phyloP scores from a whole-genome alignment of 208 protist species.

The Balamuthia mandrillaris region DNA sequence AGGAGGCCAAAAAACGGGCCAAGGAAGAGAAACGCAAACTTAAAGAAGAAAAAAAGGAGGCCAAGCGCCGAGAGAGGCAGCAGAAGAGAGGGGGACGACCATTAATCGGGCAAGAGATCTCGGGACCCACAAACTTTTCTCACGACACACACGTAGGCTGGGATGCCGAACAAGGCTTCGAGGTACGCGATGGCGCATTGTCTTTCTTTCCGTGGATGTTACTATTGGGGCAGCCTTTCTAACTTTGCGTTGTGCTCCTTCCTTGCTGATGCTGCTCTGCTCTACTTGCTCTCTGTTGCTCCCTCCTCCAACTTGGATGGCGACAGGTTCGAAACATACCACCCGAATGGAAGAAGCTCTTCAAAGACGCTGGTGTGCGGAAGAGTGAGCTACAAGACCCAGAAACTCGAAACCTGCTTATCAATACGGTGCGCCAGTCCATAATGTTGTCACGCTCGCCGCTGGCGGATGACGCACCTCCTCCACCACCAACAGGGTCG shows the following conservation, averaged over 20 bases:
- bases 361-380: constrained; percentile 56
- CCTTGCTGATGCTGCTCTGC: neutral
- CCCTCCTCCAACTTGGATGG: neutral
- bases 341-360: constrained; percentile 54
- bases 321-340: constrained; percentile 42
- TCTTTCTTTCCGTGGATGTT: no score
- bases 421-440: constrained; percentile 11
- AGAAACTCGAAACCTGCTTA: neutral
- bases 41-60: no score
- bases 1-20: constrained; percentile 8
- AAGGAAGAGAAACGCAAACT: neutral
- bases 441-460: no score
- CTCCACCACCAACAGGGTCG: neutral
- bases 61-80: no score
- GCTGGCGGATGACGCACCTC: no score
- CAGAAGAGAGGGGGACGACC: neutral
- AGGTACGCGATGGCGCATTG: no score
- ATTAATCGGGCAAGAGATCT: constrained; percentile 3
- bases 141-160: constrained; percentile 58
- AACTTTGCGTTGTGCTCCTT: neutral
- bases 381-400: constrained; percentile 53
- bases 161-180: constrained; percentile 47
- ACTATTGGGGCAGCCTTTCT: neutral
- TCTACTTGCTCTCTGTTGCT: neutral
- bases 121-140: constrained; percentile 50